Evolutionary conservation across 2,329 filamentous ascomycete genomes (phyloP).

Genomic region (Botrytis aclada): DNA sequence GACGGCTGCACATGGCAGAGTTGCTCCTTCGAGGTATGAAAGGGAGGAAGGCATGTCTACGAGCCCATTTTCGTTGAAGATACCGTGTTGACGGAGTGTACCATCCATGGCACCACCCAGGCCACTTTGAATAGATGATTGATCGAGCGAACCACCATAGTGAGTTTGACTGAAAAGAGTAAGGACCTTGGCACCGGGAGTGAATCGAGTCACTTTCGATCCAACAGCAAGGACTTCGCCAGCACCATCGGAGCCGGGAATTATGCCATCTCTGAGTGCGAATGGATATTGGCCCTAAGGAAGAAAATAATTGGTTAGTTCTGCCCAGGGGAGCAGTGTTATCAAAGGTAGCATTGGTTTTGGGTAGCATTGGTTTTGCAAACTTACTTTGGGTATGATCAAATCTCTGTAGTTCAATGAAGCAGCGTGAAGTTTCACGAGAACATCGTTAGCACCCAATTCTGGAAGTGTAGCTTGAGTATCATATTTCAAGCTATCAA

Average conservation of each 20-base stretch:
- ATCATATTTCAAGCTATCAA: slow-evolving; percentile 47
- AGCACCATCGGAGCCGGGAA: slow-evolving; percentile 43
- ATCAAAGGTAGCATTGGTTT: too few relatives aligned
- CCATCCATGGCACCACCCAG: slow-evolving; percentile 54
- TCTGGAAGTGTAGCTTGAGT: slow-evolving; percentile 39
- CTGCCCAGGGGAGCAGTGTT: not conserved
- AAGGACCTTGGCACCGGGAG: slow-evolving; percentile 56
- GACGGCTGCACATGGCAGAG: slow-evolving; percentile 50
- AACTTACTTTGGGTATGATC: slow-evolving; percentile 37
- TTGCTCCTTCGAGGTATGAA: slow-evolving; percentile 47
- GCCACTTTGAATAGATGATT: slow-evolving; percentile 42
- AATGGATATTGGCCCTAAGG: slow-evolving; percentile 34
- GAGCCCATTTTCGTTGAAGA: slow-evolving; percentile 55
- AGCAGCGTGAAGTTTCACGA: slow-evolving; percentile 48
- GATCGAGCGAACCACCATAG: slow-evolving; percentile 30
- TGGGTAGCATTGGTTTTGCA: too few relatives aligned
- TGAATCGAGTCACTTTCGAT: slow-evolving; percentile 53
- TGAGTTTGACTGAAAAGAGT: slow-evolving; percentile 56
- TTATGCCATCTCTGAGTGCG: slow-evolving; percentile 25
- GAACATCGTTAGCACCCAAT: slow-evolving; percentile 52
- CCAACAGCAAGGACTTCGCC: slow-evolving; percentile 52
- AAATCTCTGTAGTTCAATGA: slow-evolving; percentile 44
- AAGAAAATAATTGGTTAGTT: not conserved
- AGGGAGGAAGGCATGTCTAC: slow-evolving; percentile 55
- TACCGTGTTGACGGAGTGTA: slow-evolving; percentile 48